phyloP scores from a whole-genome alignment of 2,329 filamentous ascomycete species.

The Zopfia rhizophila region DNA sequence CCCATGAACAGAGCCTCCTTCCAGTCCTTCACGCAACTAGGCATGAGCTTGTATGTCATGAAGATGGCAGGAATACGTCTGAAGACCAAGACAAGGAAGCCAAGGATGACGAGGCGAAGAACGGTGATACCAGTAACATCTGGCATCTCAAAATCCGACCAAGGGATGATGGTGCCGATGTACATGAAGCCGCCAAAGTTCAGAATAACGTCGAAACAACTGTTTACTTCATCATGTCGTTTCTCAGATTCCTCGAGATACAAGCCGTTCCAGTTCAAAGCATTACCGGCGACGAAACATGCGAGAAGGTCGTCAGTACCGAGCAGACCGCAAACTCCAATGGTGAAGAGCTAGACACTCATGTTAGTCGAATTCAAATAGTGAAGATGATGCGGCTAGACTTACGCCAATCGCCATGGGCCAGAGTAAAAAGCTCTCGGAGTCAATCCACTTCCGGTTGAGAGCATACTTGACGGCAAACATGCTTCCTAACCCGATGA shows the following conservation, averaged over 20 bases:
- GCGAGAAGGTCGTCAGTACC: slow-evolving; percentile 70
- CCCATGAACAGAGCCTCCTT: slow-evolving; percentile 71
- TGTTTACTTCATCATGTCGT: slow-evolving; percentile 70
- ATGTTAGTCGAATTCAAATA: slow-evolving; percentile 56
- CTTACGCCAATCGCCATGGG: slow-evolving; percentile 58
- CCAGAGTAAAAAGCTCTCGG: slow-evolving; percentile 65
- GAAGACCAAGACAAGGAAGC: slow-evolving; percentile 64
- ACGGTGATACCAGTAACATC: slow-evolving; percentile 64
- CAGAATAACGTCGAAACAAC: slow-evolving; percentile 66
- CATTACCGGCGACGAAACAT: slow-evolving; percentile 69
- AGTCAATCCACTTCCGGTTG: slow-evolving; percentile 61
- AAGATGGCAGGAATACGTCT: slow-evolving; percentile 68
- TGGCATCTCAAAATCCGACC: slow-evolving; percentile 65
- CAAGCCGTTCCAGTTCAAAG: slow-evolving; percentile 71
- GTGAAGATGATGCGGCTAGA: slow-evolving; percentile 51
- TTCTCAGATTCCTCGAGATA: slow-evolving; percentile 66
- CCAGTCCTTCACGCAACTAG: slow-evolving; percentile 61
- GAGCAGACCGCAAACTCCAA: slow-evolving; percentile 67
- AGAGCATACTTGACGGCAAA: slow-evolving; percentile 58
- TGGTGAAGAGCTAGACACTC: slow-evolving; percentile 62
- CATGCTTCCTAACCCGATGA: slow-evolving; percentile 62
- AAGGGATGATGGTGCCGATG: slow-evolving; percentile 66
- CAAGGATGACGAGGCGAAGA: slow-evolving; percentile 62
- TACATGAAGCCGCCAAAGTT: slow-evolving; percentile 72
- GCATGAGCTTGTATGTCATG: slow-evolving; percentile 66